Evolutionary conservation across 495 filamentous ascomycete genomes (phyloP), one percentile per base, ranked within the genome.

Genomic region (Aspergillus mulundensis): DNA sequence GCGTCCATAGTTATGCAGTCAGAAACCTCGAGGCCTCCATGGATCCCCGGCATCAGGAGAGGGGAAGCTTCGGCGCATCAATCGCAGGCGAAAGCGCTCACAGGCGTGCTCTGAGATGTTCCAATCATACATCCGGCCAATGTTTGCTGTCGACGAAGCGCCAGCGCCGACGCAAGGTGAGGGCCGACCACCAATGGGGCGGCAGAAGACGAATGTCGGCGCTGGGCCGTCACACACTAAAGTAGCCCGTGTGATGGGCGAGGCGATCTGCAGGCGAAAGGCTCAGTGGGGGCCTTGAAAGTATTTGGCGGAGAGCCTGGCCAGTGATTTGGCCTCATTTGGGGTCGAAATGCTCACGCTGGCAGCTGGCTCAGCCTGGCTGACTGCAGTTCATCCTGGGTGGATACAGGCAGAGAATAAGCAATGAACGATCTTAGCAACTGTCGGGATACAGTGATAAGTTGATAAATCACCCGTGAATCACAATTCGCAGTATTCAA

Each of bases 111-210:
- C 57, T 58, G 54, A 50, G 55, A 58, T 63, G 69, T 68, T 66
- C 61, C 44, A 57, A 54, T 63, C 62, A 52, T 72, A 63, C 73
- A 70, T 74, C 68, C 70, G 66, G 65, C 73, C 73, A 76, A 74
- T 74, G 62, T 63, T 64, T 64, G 66, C 49, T 24, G 61, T 54
- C 60, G 54, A 61, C 63, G 66, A 74, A 73, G 70, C 71, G 73
- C 73, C 70, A 68, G 64, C 59, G 57, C 49, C 57, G 59, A 64
- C 59, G 56, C 51, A 49, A 58, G 45, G 32, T 45, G 57, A 61
- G 56, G 60, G 50, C 23, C 38, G 54, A 43, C 63, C 69, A 61
- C 73, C 73, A 76, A 76, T 76, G 51, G 65, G 63, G 59, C 39
- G 58, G 18, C 58, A 39, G 40, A 61, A 49, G 43, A 47, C 23